Base-by-base conservation (phyloP, 768 basidiomycete species). In the Ramaria sp. region DNA sequence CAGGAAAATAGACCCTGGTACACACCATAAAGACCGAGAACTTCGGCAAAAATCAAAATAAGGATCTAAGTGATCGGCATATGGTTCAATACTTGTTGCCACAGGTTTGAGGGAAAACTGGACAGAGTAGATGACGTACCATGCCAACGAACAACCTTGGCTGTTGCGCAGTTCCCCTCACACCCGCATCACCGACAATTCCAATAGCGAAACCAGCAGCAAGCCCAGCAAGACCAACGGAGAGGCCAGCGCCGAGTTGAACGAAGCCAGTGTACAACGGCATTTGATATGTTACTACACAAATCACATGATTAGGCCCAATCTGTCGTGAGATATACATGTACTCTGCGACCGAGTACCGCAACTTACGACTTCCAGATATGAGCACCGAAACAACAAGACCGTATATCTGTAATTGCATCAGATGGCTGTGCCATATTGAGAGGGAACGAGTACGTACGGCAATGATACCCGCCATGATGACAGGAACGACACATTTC, bases 401-500 rank as follows among this genome's bases (percentile, higher is more conserved):
- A 64, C 96, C 96, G 71, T 99, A 97, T 62, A 90, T 92, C 93
- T 90, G 61, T 22, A 27, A 30, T 36, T 10, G 53, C 39, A 24
- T 18, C 34, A 39, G 52, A 34, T 15, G 22, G 12, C 12, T 32
- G n/a, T 41, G 43, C 50, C 27, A 30, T 28, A n/a, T 27, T 47
- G 37, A 56, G 32, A 34, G 6, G n/a, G 27, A 18, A 15, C 7
- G 49, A 48, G 39, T 32, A 83, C 91, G 61, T 62, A 98, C 95
- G 68, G 89, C 95, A 73, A 98, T 96, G 75, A 98, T 98, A 92
- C 95, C 95, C 78, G 95, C 95, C 95, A 98, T 97, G 71, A 99
- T 87, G 68, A 97, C 93, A 44, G 94, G 94, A 50, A 98, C 82
- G 60, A 88, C 85, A 80, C 88, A 94, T 77, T 85, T 92, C 88